A percentile compares a stretch with the other conserved stretches of the same genome.
Conservation (phyloP, 75 land plant genomes). For the Picea glauca region DNA sequence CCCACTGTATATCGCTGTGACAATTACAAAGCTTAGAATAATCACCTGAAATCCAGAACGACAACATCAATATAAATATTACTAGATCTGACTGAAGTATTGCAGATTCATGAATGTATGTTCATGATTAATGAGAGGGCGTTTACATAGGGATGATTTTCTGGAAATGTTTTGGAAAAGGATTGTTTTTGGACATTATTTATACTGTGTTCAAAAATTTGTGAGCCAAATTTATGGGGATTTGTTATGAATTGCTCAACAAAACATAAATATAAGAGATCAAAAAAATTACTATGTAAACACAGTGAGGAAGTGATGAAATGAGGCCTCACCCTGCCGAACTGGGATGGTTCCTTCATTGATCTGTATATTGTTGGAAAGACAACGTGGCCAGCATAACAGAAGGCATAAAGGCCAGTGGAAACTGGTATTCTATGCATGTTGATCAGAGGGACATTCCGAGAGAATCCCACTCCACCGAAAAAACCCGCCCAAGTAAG, state of each 20-base stretch:
- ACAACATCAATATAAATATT: background rate
- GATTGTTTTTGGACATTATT: too few relatives aligned
- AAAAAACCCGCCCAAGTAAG: slow-evolving; percentile 10
- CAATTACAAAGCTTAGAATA: slow-evolving; percentile 14
- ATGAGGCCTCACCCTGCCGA: slow-evolving; percentile 10
- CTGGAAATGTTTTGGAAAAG: too few relatives aligned
- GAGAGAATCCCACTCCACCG: slow-evolving; percentile 19
- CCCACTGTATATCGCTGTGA: background rate
- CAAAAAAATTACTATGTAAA: too few relatives aligned
- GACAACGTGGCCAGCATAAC: slow-evolving; percentile 19
- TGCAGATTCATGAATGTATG: background rate
- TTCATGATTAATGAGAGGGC: too few relatives aligned
- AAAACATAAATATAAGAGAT: too few relatives aligned
- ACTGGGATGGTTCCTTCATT: slow-evolving; percentile 25
- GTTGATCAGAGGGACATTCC: slow-evolving; percentile 8
- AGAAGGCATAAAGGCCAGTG: slow-evolving; percentile 24
- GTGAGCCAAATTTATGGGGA: too few relatives aligned
- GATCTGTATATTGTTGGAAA: slow-evolving; percentile 22
- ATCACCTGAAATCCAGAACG: slow-evolving; percentile 9
- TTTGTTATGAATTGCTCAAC: too few relatives aligned
- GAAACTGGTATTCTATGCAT: slow-evolving; percentile 12
- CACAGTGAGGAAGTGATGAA: too few relatives aligned
- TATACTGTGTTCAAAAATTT: too few relatives aligned
- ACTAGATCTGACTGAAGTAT: background rate
- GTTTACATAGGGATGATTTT: too few relatives aligned